phyloP scores from a whole-genome alignment of 2,329 filamentous ascomycete species.

The Mycocentrospora acerina region DNA sequence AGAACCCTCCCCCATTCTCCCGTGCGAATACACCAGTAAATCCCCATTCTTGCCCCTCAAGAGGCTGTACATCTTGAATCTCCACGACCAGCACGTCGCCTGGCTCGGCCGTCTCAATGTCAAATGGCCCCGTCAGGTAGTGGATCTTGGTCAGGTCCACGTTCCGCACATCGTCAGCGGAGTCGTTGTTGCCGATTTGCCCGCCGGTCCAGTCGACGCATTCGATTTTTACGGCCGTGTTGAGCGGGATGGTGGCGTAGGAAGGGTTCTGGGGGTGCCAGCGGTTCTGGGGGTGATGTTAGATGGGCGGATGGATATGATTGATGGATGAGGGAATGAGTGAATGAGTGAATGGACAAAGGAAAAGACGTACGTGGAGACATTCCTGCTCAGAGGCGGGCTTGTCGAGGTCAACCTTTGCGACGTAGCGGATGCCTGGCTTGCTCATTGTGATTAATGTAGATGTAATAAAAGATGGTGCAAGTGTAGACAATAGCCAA shows the following conservation, averaged over 20 bases:
- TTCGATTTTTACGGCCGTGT: slow-evolving; percentile 90
- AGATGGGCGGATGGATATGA: too few relatives aligned
- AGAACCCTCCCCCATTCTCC: slow-evolving; percentile 82
- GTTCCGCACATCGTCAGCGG: slow-evolving; percentile 81
- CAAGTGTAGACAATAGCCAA: too few relatives aligned
- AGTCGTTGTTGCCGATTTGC: slow-evolving; percentile 86
- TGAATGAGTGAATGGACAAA: not conserved
- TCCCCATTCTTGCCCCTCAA: slow-evolving; percentile 84
- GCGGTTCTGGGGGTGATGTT: slow-evolving; percentile 63
- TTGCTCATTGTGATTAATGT: slow-evolving; percentile 45
- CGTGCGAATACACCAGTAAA: slow-evolving; percentile 82
- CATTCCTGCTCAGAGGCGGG: slow-evolving; percentile 69
- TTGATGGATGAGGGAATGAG: too few relatives aligned
- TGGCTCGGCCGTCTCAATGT: slow-evolving; percentile 79
- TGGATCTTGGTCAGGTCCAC: slow-evolving; percentile 84
- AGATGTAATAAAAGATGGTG: too few relatives aligned
- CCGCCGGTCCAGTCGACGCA: slow-evolving; percentile 77
- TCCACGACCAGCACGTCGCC: slow-evolving; percentile 85
- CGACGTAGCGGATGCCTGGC: slow-evolving; percentile 66
- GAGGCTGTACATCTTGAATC: slow-evolving; percentile 90
- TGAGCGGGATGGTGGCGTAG: slow-evolving; percentile 71
- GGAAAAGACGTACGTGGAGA: slow-evolving; percentile 63
- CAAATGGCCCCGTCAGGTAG: slow-evolving; percentile 87
- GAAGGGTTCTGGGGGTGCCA: slow-evolving; percentile 90
- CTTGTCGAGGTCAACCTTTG: slow-evolving; percentile 72